A percentile compares a stretch with the other conserved stretches of the same genome.
Conservation (phyloP, 2,329 filamentous ascomycete genomes). For the Biscogniauxia mediterranea region DNA sequence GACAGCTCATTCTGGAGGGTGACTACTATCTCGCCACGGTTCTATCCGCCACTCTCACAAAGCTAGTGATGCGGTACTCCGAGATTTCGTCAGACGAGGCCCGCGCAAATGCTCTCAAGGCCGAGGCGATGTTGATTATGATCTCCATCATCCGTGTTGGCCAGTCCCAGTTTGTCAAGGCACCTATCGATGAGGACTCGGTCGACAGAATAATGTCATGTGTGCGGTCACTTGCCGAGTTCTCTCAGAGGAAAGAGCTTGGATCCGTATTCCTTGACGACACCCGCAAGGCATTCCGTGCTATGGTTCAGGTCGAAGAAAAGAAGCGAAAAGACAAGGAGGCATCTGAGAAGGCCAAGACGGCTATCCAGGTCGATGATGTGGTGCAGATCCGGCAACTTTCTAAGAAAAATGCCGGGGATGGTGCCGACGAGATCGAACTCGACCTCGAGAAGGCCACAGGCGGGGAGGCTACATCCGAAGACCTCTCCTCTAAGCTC, state of each 20-base stretch:
- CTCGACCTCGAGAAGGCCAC: slow-evolving; percentile 91
- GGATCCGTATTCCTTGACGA: slow-evolving; percentile 93
- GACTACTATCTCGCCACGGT: slow-evolving; percentile 96
- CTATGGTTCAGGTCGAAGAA: slow-evolving; percentile 96
- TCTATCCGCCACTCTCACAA: slow-evolving; percentile 92
- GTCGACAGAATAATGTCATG: slow-evolving; percentile 99
- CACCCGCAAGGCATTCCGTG: slow-evolving; percentile 90
- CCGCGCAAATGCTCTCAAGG: slow-evolving; percentile 88
- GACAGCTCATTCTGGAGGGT: slow-evolving; percentile 92
- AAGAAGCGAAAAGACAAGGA: slow-evolving; percentile 97
- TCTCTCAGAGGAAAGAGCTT: slow-evolving; percentile 83
- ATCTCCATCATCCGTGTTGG: slow-evolving; percentile 97
- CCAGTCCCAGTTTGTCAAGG: slow-evolving; percentile 98
- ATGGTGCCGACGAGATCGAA: slow-evolving; percentile 82
- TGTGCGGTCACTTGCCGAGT: slow-evolving; percentile 87
- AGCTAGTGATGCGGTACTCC: slow-evolving; percentile 95
- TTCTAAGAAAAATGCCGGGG: slow-evolving; percentile 81
- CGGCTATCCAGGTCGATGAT: slow-evolving; percentile 92
- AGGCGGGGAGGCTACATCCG: slow-evolving; percentile 77
- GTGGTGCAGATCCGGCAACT: slow-evolving; percentile 90
- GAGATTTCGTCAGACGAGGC: slow-evolving; percentile 85
- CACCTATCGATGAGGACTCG: slow-evolving; percentile 95
- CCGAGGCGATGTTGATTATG: slow-evolving; percentile 99
- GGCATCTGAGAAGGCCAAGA: slow-evolving; percentile 88
- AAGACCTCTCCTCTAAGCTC: slow-evolving; percentile 90